phyloP scores from a whole-genome alignment of 257 asterid genomes.

The Knoxia roxburghii region DNA sequence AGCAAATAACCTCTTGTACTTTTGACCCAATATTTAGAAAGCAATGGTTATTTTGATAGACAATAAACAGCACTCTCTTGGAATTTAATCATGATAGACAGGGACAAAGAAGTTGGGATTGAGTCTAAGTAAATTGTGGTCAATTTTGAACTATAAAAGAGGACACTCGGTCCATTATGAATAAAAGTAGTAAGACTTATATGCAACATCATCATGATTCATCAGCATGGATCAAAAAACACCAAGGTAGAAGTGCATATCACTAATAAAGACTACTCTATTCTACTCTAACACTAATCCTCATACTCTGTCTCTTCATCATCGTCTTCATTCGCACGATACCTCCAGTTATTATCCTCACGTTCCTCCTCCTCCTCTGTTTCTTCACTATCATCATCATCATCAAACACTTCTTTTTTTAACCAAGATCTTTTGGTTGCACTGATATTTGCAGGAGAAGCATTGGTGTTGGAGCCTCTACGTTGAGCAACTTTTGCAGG shows the following conservation, averaged over 20 bases:
- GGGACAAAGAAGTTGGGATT: too few relatives aligned
- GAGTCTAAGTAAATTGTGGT: too few relatives aligned
- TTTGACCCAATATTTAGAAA: too few relatives aligned
- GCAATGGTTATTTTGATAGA: too few relatives aligned
- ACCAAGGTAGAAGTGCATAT: not conserved
- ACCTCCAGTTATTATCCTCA: constrained; percentile 82
- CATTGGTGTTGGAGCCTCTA: constrained; percentile 38
- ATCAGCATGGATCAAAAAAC: not conserved
- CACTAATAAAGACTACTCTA: not conserved
- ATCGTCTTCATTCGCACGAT: constrained; percentile 60
- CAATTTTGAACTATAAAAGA: too few relatives aligned
- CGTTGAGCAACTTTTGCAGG: constrained; percentile 68
- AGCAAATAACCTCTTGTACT: too few relatives aligned
- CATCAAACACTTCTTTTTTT: constrained; percentile 53
- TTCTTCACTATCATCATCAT: constrained; percentile 97
- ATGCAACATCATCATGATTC: too few relatives aligned
- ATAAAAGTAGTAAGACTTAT: too few relatives aligned
- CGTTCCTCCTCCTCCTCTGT: constrained; percentile 97
- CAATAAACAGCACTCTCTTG: too few relatives aligned
- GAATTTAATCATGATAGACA: too few relatives aligned
- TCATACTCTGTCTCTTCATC: constrained; percentile 97
- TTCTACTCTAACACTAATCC: constrained; percentile 33
- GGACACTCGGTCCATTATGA: too few relatives aligned
- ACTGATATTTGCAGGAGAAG: constrained; percentile 46
- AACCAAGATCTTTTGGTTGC: constrained; percentile 52